These are phyloP conservation scores for Ligustrum vulgare DNA, from an alignment of 257 asterid genomes.

Conservation along the genomic window DNA sequence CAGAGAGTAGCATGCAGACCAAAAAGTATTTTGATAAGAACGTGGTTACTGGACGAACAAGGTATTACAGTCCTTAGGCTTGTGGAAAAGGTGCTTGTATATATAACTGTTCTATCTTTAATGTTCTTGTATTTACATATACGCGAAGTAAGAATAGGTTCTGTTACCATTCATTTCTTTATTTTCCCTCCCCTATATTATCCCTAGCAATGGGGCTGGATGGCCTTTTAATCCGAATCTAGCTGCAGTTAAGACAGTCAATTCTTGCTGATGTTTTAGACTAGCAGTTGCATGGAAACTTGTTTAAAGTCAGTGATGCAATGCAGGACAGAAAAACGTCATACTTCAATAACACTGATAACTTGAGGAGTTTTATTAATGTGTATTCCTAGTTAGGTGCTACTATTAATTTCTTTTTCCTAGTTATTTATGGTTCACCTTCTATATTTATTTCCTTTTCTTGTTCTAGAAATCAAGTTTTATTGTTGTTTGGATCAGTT, in stretches of 20 bases:
- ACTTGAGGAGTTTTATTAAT: not conserved
- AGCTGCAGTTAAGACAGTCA: not conserved
- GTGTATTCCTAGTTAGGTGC: too few relatives aligned
- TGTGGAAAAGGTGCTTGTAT: slow-evolving; percentile 9
- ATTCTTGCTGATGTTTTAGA: not conserved
- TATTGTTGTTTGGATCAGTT: not conserved
- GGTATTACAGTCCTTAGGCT: slow-evolving; percentile 39
- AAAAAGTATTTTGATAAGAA: slow-evolving; percentile 38
- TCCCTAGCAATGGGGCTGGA: slow-evolving; percentile 13
- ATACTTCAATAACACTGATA: not conserved
- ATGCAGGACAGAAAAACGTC: too few relatives aligned
- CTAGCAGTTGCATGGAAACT: not conserved
- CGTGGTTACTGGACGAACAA: slow-evolving; percentile 72
- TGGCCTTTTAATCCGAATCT: not conserved
- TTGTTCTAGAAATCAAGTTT: not conserved
- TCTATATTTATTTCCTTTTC: not conserved
- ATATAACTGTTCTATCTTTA: slow-evolving; percentile 2
- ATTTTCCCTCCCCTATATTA: slow-evolving; percentile 5
- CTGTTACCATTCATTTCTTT: slow-evolving; percentile 17
- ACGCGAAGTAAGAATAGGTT: not conserved
- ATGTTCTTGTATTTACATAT: slow-evolving; percentile 12
- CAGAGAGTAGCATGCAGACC: slow-evolving; percentile 37
- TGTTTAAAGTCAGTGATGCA: not conserved
- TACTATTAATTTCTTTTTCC: not conserved
- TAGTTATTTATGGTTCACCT: not conserved